Evolutionary conservation across 768 basidiomycete genomes (phyloP).

Genomic region (Serendipita indica): DNA sequence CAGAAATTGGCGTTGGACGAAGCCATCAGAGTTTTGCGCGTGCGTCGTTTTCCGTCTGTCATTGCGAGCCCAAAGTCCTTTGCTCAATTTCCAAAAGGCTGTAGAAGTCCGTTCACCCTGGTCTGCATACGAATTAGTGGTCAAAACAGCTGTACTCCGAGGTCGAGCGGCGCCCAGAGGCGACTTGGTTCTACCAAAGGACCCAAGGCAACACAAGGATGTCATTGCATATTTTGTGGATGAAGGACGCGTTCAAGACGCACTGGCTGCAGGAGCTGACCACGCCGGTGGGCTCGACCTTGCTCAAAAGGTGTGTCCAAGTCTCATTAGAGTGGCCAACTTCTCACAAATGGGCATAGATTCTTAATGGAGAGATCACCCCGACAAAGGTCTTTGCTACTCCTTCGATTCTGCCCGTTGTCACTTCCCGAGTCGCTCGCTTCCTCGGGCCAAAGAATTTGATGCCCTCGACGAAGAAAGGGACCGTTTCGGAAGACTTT

Average conservation of each 20-base stretch:
- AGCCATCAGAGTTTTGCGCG: constrained; percentile 18
- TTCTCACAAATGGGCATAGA: constrained; percentile 28
- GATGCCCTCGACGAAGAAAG: constrained; percentile 89
- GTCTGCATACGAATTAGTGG: constrained; percentile 62
- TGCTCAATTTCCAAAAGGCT: constrained; percentile 34
- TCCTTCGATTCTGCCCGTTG: constrained; percentile 57
- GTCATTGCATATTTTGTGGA: constrained; percentile 90
- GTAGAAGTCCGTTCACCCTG: constrained; percentile 67
- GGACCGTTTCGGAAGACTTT: constrained; percentile 86
- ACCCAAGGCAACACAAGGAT: constrained; percentile 43
- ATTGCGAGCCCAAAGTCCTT: background rate
- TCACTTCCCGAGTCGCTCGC: constrained; percentile 68
- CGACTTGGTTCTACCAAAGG: constrained; percentile 68
- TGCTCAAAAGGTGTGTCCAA: constrained; percentile 61
- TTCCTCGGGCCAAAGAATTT: constrained; percentile 75
- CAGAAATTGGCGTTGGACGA: constrained; percentile 10
- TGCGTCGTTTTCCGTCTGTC: constrained; percentile 15
- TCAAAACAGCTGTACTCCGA: constrained; percentile 66
- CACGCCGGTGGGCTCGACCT: constrained; percentile 84
- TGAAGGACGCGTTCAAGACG: constrained; percentile 65
- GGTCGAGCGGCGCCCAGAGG: constrained; percentile 80
- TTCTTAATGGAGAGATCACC: constrained; percentile 55
- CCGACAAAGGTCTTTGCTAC: constrained; percentile 80
- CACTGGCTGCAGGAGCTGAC: constrained; percentile 75
- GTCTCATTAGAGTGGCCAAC: background rate